Conservation (phyloP, 495 filamentous ascomycete species). For the Geoglossum glabrum region DNA sequence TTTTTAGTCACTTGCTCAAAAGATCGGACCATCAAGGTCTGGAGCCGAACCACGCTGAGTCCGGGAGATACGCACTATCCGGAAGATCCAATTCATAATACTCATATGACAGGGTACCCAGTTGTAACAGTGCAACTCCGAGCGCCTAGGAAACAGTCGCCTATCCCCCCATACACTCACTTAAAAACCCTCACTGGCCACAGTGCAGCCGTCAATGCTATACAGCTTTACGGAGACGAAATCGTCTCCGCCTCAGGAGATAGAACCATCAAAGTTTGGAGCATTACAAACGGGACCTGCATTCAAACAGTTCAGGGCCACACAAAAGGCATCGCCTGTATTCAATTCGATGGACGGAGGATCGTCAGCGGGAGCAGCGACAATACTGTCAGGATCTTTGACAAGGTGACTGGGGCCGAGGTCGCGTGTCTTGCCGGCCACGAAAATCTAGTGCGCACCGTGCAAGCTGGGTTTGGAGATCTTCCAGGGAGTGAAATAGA, state of each 20-base stretch:
- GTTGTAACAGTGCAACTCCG: conserved; percentile 9
- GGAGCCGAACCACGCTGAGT: conserved; percentile 56
- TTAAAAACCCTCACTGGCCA: conserved; percentile 67
- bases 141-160: conserved; percentile 23
- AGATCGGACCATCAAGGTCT: conserved; percentile 88
- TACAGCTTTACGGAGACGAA: conserved; percentile 69
- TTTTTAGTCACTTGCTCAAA: conserved; percentile 94
- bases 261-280: conserved; percentile 81
- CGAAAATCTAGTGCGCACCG: conserved; percentile 66
- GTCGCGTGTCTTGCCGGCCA: conserved; percentile 74
- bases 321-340: conserved; percentile 88
- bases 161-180: conserved; percentile 43
- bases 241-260: conserved; percentile 92
- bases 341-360: conserved; percentile 90
- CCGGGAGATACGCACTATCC: conserved; percentile 52
- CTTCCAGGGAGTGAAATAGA: conserved; percentile 57
- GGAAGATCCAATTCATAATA: conserved; percentile 27
- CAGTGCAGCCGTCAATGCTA: conserved; percentile 82
- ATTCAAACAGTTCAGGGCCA: conserved; percentile 65
- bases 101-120: conserved; percentile 23
- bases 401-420: conserved; percentile 62
- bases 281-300: conserved; percentile 59
- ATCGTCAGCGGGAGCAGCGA: conserved; percentile 94
- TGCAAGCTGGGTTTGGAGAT: conserved; percentile 86
- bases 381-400: conserved; percentile 85